Percentiles rank a stretch among this genome's conserved stretches.
phyloP scores from a whole-genome alignment of 768 basidiomycete species.

The Hericium rajendrae region DNA sequence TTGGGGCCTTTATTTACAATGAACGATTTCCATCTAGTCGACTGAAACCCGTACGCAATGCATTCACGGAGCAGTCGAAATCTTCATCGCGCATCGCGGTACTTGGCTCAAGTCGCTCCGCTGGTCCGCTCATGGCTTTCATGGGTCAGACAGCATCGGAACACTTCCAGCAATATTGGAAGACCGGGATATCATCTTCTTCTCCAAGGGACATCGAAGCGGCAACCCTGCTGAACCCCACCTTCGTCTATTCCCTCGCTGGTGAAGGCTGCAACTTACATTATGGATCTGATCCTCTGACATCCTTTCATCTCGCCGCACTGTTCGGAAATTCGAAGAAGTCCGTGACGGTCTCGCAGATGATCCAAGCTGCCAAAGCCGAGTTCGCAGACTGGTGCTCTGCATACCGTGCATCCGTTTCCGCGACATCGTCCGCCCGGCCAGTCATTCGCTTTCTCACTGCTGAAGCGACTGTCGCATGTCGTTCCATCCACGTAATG shows the following conservation, averaged over 20 bases:
- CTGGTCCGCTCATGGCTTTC: slow-evolving; percentile 25
- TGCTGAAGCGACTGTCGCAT: slow-evolving; percentile 32
- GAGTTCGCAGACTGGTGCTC: slow-evolving; percentile 30
- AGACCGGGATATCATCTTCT: slow-evolving; percentile 29
- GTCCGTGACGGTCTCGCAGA: background rate
- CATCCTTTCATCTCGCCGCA: slow-evolving; percentile 32
- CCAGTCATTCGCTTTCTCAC: slow-evolving; percentile 29
- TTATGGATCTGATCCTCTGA: slow-evolving; percentile 34
- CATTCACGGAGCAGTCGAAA: background rate
- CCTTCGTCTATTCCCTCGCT: slow-evolving; percentile 31
- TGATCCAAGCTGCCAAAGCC: slow-evolving; percentile 1
- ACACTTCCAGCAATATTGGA: slow-evolving; percentile 29
- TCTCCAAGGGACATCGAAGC: slow-evolving; percentile 9
- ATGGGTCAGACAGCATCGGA: slow-evolving; percentile 11
- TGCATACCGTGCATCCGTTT: slow-evolving; percentile 13
- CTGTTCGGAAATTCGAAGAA: slow-evolving; percentile 14
- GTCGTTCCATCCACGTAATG: slow-evolving; percentile 5
- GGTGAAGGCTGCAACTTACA: slow-evolving; percentile 33
- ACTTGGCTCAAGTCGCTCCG: slow-evolving; percentile 15
- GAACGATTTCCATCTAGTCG: background rate
- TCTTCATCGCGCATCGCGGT: no score
- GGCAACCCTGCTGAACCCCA: slow-evolving; percentile 30
- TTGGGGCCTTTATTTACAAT: slow-evolving; percentile 23
- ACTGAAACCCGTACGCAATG: background rate
- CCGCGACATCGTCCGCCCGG: slow-evolving; percentile 1